These are phyloP conservation scores for Nepenthes gracilis DNA, from an alignment of 148 eudicot species.

Conservation along the genomic window DNA sequence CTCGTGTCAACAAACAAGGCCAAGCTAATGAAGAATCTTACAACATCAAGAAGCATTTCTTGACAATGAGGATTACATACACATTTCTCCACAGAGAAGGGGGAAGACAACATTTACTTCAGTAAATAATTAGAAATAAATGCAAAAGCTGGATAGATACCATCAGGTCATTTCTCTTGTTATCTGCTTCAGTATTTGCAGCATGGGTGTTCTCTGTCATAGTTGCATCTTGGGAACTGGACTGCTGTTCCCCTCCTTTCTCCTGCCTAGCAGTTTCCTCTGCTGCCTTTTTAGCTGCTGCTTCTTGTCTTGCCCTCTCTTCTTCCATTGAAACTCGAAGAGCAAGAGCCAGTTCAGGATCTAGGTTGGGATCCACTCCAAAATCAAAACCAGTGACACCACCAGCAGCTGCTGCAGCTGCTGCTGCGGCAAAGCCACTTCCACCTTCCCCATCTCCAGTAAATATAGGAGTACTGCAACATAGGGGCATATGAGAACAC, in stretches of 20 bases:
- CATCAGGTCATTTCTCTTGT: conserved; percentile 47
- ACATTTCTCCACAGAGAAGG: no score
- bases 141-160: conserved; percentile 13
- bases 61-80: no score
- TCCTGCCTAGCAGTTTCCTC: conserved; percentile 66
- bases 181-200: conserved; percentile 47
- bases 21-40: no score
- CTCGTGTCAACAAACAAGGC: no score
- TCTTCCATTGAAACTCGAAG: conserved; percentile 98
- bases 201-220: conserved; percentile 68
- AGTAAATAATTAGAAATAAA: neutral
- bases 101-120: neutral
- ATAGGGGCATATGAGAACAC: neutral
- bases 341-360: conserved; percentile 98
- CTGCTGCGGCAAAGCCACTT: conserved; percentile 91
- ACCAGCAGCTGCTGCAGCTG: conserved; percentile 92
- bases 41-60: no score
- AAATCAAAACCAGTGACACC: conserved; percentile 90
- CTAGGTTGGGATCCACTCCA: conserved; percentile 97
- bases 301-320: conserved; percentile 99
- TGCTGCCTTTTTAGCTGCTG: conserved; percentile 95
- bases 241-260: conserved; percentile 50
- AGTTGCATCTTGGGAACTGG: conserved; percentile 65
- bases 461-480: conserved; percentile 79
- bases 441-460: conserved; percentile 97